Percentiles rank a stretch among this genome's conserved stretches.
These are phyloP conservation scores for Ophiobolus disseminans DNA, from an alignment of 2,329 filamentous ascomycete species.

Conservation along the genomic window DNA sequence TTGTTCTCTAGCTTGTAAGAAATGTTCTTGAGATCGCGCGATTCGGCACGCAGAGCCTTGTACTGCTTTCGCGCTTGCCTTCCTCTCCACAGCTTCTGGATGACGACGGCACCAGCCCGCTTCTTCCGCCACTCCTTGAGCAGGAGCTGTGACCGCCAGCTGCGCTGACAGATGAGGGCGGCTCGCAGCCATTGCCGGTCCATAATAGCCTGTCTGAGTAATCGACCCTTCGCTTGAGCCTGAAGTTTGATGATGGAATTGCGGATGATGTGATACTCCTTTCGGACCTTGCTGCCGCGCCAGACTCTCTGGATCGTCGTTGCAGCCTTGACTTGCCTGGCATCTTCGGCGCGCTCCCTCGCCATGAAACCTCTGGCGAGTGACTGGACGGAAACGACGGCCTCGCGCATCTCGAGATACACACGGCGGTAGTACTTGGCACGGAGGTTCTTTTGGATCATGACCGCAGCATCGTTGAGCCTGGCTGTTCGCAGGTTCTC, in stretches of 20 bases:
- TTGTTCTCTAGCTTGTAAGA: constrained; percentile 99
- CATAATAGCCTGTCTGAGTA: constrained; percentile 89
- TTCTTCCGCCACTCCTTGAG: constrained; percentile 85
- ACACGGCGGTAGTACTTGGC: constrained; percentile 94
- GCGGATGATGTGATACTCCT: constrained; percentile 77
- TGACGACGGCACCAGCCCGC: constrained; percentile 84
- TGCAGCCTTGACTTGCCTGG: constrained; percentile 82
- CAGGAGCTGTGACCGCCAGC: constrained; percentile 82
- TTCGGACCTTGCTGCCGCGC: constrained; percentile 90
- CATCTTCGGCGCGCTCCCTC: constrained; percentile 77
- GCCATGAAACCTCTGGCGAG: constrained; percentile 79
- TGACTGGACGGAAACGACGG: constrained; percentile 82
- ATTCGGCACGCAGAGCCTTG: constrained; percentile 91
- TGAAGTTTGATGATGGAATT: constrained; percentile 87
- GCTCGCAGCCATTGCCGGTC: constrained; percentile 85
- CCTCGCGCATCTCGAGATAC: constrained; percentile 84
- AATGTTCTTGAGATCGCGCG: constrained; percentile 97
- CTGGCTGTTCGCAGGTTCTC: constrained; percentile 91
- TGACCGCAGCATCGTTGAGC: constrained; percentile 90
- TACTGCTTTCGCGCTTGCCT: constrained; percentile 81
- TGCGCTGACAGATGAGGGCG: constrained; percentile 86
- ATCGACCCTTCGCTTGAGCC: constrained; percentile 87
- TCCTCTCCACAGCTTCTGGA: constrained; percentile 93
- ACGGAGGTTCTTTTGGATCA: constrained; percentile 98
- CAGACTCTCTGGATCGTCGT: constrained; percentile 95